Percentiles rank a stretch among this genome's conserved stretches.
Evolutionary conservation across 441 rosid genomes (phyloP).

Genomic region (Gossypium lobatum): DNA sequence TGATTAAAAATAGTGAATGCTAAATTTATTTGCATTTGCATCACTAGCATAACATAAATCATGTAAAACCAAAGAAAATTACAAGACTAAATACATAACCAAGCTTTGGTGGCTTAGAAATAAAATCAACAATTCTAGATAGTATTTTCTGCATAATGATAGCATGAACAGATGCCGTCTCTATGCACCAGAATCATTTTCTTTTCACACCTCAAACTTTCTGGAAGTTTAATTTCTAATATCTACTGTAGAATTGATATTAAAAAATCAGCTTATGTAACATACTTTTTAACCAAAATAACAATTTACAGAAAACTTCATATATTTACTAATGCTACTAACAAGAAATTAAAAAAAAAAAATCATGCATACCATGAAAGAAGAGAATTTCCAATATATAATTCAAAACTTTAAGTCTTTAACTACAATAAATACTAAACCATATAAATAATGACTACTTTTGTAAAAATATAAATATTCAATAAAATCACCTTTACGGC

Average conservation of each 20-base stretch:
- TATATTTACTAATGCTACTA: slow-evolving; percentile 4
- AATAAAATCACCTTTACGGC: slow-evolving; percentile 67
- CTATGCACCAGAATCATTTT: background rate
- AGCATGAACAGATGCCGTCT: background rate
- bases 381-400: background rate
- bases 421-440: slow-evolving; percentile 9
- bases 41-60: background rate
- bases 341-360: background rate
- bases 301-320: background rate
- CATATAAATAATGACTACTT: background rate
- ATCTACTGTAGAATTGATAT: background rate
- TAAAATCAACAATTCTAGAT: background rate
- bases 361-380: background rate
- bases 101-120: background rate
- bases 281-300: background rate
- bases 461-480: background rate
- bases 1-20: background rate
- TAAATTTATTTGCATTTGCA: background rate
- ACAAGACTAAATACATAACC: background rate
- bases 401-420: slow-evolving; percentile 1
- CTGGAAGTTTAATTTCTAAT: background rate
- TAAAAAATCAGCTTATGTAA: background rate
- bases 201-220: background rate
- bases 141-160: background rate
- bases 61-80: background rate